These are phyloP conservation scores for Blastobotrys buckinghamii DNA, from an alignment of 1,139 yeast genomes.

Conservation along the genomic window DNA sequence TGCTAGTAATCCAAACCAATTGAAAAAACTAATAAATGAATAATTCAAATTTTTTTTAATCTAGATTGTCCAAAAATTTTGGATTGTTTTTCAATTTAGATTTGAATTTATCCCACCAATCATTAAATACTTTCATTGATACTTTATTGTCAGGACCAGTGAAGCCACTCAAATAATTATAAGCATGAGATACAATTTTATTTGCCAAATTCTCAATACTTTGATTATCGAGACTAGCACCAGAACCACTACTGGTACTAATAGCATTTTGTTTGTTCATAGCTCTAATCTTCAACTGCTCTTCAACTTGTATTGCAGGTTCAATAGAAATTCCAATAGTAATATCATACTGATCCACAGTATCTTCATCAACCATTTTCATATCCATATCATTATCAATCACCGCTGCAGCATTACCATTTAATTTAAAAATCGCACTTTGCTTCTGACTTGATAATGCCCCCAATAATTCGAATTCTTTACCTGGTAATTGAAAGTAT, in stretches of 20 bases:
- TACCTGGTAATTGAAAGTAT: slow-evolving; percentile 76
- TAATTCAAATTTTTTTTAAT: slow-evolving; percentile 13
- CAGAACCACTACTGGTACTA: neutral
- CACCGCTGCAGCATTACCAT: slow-evolving; percentile 36
- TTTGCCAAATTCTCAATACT: slow-evolving; percentile 58
- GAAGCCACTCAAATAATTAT: slow-evolving; percentile 82
- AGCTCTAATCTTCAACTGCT: slow-evolving; percentile 13
- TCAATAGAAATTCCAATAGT: slow-evolving; percentile 88
- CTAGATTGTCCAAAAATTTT: slow-evolving; percentile 54
- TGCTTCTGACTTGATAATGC: slow-evolving; percentile 66
- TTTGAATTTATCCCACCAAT: slow-evolving; percentile 94
- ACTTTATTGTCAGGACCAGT: slow-evolving; percentile 73
- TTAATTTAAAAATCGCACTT: slow-evolving; percentile 83
- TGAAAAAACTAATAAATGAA: no score
- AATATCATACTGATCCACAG: slow-evolving; percentile 33
- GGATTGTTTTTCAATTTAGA: slow-evolving; percentile 73
- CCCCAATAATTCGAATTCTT: slow-evolving; percentile 77
- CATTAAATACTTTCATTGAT: slow-evolving; percentile 81
- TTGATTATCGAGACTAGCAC: slow-evolving; percentile 23
- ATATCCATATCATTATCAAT: slow-evolving; percentile 33
- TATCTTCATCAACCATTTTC: slow-evolving; percentile 30
- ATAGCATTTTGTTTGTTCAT: slow-evolving; percentile 6
- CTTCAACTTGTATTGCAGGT: slow-evolving; percentile 37
- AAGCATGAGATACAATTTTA: slow-evolving; percentile 85
- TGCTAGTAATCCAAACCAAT: neutral